Conservation (phyloP, 352 stramenopile genomes). For the Phytophthora cactorum region DNA sequence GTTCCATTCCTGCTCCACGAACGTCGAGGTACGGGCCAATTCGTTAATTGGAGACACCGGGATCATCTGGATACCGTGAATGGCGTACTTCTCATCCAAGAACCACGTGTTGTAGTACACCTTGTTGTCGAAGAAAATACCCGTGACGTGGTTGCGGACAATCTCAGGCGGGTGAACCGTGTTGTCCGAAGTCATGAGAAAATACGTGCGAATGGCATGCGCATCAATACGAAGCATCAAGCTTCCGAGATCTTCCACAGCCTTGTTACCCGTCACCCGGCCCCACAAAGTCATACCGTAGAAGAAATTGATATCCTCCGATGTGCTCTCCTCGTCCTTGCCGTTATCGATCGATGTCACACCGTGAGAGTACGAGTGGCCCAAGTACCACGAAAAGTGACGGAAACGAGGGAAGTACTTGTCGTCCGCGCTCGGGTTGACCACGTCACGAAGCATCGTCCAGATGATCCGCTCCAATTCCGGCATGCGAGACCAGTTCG, state of each 20-base stretch:
- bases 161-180: conserved; percentile 69
- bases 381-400: conserved; percentile 82
- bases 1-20: conserved; percentile 79
- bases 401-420: conserved; percentile 70
- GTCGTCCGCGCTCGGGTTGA: conserved; percentile 61
- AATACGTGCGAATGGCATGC: conserved; percentile 68
- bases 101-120: conserved; percentile 80
- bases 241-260: conserved; percentile 71
- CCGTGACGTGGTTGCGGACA: conserved; percentile 73
- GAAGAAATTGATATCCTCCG: conserved; percentile 83
- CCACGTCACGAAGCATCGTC: conserved; percentile 76
- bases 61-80: conserved; percentile 87
- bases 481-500: conserved; percentile 56
- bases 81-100: conserved; percentile 65
- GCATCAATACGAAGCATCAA: conserved; percentile 80
- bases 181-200: conserved; percentile 67
- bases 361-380: conserved; percentile 77
- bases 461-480: conserved; percentile 68
- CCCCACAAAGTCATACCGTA: conserved; percentile 86
- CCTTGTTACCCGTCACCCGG: conserved; percentile 55
- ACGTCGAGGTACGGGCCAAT: conserved; percentile 62
- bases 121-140: conserved; percentile 85
- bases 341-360: conserved; percentile 62
- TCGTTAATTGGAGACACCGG: conserved; percentile 75
- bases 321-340: conserved; percentile 81